These are phyloP conservation scores for Leersia perrieri DNA, from an alignment of 176 grass and related monocot genomes.

Conservation along the genomic window DNA sequence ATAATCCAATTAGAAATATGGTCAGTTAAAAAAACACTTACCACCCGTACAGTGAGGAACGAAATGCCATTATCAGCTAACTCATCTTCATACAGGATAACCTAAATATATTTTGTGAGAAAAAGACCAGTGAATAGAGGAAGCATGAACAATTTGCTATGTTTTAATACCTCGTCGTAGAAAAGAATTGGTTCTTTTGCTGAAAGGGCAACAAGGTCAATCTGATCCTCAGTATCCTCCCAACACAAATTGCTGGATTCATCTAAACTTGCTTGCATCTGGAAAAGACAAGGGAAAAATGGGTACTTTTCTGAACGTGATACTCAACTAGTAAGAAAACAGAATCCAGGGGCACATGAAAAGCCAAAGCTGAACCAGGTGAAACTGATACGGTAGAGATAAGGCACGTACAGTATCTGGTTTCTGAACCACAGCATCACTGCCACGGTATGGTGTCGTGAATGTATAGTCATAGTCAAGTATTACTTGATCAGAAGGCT, in stretches of 20 bases:
- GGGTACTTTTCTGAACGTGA: not conserved
- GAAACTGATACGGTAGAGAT: not conserved
- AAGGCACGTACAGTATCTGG: slow-evolving; percentile 32
- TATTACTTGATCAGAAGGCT: slow-evolving; percentile 83
- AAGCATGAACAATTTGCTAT: slow-evolving; percentile 6
- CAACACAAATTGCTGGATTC: slow-evolving; percentile 47
- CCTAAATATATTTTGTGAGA: slow-evolving; percentile 46
- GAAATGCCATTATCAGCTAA: slow-evolving; percentile 92
- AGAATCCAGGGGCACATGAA: not conserved
- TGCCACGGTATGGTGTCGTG: slow-evolving; percentile 81
- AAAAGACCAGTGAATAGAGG: slow-evolving; percentile 14
- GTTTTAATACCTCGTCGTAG: slow-evolving; percentile 71
- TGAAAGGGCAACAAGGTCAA: slow-evolving; percentile 80
- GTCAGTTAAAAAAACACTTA: slow-evolving; percentile 19
- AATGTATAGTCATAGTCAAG: slow-evolving; percentile 99
- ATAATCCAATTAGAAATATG: slow-evolving; percentile 9
- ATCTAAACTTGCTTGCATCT: slow-evolving; percentile 59
- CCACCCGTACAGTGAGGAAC: slow-evolving; percentile 90
- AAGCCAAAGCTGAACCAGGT: not conserved
- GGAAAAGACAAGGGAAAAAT: not conserved
- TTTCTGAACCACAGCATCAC: slow-evolving; percentile 41
- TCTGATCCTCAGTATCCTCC: slow-evolving; percentile 70
- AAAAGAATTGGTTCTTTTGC: slow-evolving; percentile 88
- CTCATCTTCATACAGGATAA: slow-evolving; percentile 96
- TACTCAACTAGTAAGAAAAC: not conserved